Percentiles rank a stretch among this genome's conserved stretches.
Conservation (phyloP, 2,329 filamentous ascomycete genomes). For the Penicillium sp. region DNA sequence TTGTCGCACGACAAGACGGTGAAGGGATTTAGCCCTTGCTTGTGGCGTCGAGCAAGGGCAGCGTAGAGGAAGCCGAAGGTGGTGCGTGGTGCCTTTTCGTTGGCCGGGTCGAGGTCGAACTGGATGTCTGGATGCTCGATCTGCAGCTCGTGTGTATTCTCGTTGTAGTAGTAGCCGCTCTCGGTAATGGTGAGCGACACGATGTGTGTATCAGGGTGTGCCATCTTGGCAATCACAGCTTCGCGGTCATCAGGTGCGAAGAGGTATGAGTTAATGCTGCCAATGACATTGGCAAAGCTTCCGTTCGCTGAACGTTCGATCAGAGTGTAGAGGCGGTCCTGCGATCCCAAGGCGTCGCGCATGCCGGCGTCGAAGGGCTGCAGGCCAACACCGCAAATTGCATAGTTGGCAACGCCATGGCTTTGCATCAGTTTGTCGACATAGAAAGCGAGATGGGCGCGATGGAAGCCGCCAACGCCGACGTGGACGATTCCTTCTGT, state of each 20-base stretch:
- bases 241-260: constrained; percentile 51
- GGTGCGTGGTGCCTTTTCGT: constrained; percentile 43
- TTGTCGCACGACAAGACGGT: constrained; percentile 56
- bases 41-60: constrained; percentile 45
- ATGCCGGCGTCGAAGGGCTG: constrained; percentile 49
- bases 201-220: constrained; percentile 52
- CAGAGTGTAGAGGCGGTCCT: constrained; percentile 53
- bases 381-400: constrained; percentile 52
- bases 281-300: constrained; percentile 47
- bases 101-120: constrained; percentile 42
- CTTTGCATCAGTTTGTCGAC: constrained; percentile 48
- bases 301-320: constrained; percentile 53
- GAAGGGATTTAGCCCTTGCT: constrained; percentile 49
- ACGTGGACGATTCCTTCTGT: constrained; percentile 55
- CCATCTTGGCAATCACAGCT: constrained; percentile 54
- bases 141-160: constrained; percentile 54
- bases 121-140: constrained; percentile 49
- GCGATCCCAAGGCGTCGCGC: constrained; percentile 47
- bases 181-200: constrained; percentile 56
- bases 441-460: constrained; percentile 53
- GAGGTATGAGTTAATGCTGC: constrained; percentile 52
- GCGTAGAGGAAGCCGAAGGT: constrained; percentile 54
- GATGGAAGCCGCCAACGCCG: constrained; percentile 54
- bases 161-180: constrained; percentile 56
- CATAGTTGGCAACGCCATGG: constrained; percentile 44